A percentile compares a stretch with the other conserved stretches of the same genome.
Conservation (phyloP, 805 yeast species). For the Komagataella populi region DNA sequence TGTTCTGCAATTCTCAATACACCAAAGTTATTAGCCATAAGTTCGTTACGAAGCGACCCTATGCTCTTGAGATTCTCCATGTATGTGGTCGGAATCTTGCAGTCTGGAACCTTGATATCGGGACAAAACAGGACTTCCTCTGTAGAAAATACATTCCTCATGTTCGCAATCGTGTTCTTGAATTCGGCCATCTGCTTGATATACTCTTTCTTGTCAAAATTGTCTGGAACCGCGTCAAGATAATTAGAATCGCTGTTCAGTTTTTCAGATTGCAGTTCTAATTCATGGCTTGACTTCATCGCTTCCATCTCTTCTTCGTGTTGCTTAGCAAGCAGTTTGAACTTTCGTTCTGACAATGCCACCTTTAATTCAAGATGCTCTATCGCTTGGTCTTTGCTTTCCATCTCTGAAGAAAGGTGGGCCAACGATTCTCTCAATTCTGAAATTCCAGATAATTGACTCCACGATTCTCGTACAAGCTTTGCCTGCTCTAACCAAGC, state of each 20-base stretch:
- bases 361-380: background rate
- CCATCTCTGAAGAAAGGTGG: background rate
- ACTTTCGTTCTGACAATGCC: background rate
- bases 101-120: background rate
- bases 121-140: background rate
- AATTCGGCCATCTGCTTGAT: background rate
- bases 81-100: background rate
- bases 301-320: background rate
- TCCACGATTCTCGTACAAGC: background rate
- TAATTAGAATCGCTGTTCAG: background rate
- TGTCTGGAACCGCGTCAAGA: background rate
- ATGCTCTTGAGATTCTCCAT: background rate
- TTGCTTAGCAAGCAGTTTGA: background rate
- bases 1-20: background rate
- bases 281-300: background rate
- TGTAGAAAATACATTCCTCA: background rate
- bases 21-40: background rate
- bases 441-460: background rate
- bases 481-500: background rate
- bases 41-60: background rate
- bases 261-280: background rate
- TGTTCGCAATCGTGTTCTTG: background rate
- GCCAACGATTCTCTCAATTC: background rate
- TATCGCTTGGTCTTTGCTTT: background rate
- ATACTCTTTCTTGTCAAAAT: background rate